A percentile compares a stretch with the other conserved stretches of the same genome.
These are phyloP conservation scores for Acacia melanoxylon DNA, from an alignment of 306 rosid genomes.

Conservation along the genomic window DNA sequence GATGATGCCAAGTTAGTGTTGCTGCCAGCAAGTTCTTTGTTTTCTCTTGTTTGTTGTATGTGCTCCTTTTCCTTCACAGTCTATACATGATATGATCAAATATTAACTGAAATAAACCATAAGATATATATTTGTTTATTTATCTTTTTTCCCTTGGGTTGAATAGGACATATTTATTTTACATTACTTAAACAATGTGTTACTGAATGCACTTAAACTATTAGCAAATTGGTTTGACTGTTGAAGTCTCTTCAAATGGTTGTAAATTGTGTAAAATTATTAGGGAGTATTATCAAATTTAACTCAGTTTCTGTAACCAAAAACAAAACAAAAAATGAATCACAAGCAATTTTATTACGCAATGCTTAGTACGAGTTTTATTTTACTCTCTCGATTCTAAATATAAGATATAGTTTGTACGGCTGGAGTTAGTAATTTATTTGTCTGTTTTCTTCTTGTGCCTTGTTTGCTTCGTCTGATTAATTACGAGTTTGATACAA, in stretches of 20 bases:
- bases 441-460: background rate
- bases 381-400: too few species aligned
- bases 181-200: background rate
- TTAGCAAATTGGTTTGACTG: background rate
- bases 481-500: background rate
- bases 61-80: background rate
- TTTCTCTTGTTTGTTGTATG: background rate
- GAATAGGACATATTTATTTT: background rate
- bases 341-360: too few species aligned
- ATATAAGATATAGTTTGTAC: too few species aligned
- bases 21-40: constrained; percentile 26
- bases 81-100: constrained; percentile 29
- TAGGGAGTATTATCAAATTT: background rate
- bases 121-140: constrained; percentile 15
- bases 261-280: background rate
- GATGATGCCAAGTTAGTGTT: constrained; percentile 22
- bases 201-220: background rate
- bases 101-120: constrained; percentile 8
- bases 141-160: background rate
- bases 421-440: too few species aligned
- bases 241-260: background rate
- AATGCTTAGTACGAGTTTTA: too few species aligned
- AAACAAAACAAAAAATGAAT: too few species aligned
- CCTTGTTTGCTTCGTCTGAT: background rate
- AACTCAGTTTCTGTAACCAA: background rate